A percentile compares a stretch with the other conserved stretches of the same genome.
phyloP scores from a whole-genome alignment of 1,284 basidiomycete genomes.

The Ceraceosorus guamensis region DNA sequence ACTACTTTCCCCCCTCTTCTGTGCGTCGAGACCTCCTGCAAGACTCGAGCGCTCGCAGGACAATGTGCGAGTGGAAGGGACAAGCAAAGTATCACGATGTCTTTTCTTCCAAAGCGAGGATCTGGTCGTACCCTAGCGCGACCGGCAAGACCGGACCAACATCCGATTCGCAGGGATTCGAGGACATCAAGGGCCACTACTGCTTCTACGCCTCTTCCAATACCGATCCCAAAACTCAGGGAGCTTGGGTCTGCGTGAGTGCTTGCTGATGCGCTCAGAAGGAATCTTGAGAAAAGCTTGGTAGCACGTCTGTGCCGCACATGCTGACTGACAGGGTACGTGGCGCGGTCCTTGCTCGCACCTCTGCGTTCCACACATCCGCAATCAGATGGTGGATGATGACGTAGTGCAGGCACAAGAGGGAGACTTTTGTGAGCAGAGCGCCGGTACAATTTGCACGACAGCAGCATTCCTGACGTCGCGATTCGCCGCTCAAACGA shows the following conservation, averaged over 20 bases:
- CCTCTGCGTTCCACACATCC: neutral
- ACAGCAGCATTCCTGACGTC: too few species aligned
- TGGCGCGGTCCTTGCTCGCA: neutral
- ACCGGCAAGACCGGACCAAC: conserved; percentile 4
- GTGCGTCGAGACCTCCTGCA: conserved; percentile 25
- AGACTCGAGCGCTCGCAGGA: conserved; percentile 29
- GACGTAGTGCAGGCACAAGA: conserved; percentile 38
- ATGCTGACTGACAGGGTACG: neutral
- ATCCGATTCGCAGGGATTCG: conserved; percentile 11
- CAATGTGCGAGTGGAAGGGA: conserved; percentile 47
- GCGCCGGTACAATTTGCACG: too few species aligned
- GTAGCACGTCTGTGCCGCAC: neutral
- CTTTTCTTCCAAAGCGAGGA: conserved; percentile 18
- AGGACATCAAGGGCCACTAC: conserved; percentile 38
- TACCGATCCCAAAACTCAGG: conserved; percentile 25
- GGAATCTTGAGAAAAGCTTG: neutral
- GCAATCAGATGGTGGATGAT: conserved; percentile 30
- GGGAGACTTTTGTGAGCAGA: conserved; percentile 39
- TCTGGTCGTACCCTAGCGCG: conserved; percentile 43
- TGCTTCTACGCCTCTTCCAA: conserved; percentile 41
- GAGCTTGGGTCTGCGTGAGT: conserved; percentile 34
- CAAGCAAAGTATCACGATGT: conserved; percentile 34
- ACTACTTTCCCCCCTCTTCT: conserved; percentile 36
- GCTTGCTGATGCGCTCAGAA: neutral
- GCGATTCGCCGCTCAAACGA: neutral